phyloP scores from a whole-genome alignment of 2,329 filamentous ascomycete species.

The Penicillium expansum region DNA sequence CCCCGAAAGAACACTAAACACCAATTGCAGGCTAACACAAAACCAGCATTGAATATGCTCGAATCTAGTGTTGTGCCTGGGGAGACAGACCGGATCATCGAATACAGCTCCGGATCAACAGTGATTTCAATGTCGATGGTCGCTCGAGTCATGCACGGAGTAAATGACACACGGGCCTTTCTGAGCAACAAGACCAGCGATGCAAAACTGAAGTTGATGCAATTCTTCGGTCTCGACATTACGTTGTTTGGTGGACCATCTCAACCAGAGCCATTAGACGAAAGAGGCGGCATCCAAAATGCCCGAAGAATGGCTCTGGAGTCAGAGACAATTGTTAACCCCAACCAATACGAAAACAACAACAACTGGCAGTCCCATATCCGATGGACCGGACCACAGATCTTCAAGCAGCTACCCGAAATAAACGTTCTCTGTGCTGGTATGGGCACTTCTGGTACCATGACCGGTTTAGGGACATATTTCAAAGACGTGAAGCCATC shows the following conservation, averaged over 20 bases:
- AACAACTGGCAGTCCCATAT: conserved; percentile 47
- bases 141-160: conserved; percentile 51
- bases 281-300: conserved; percentile 53
- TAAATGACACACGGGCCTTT: conserved; percentile 54
- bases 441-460: conserved; percentile 56
- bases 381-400: conserved; percentile 60
- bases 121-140: conserved; percentile 60
- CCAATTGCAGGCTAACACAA: not conserved
- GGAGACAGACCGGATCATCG: conserved; percentile 54
- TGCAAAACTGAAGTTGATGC: conserved; percentile 55
- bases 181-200: conserved; percentile 59
- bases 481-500: conserved; percentile 50
- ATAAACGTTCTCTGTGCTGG: conserved; percentile 57
- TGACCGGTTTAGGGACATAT: conserved; percentile 52
- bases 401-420: conserved; percentile 55
- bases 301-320: conserved; percentile 46
- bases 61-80: conserved; percentile 42
- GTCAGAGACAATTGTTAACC: conserved; percentile 49
- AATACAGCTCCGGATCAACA: conserved; percentile 62
- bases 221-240: conserved; percentile 59
- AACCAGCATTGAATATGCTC: conserved; percentile 52
- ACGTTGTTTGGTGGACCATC: conserved; percentile 59
- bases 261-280: conserved; percentile 55
- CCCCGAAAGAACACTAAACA: not conserved
- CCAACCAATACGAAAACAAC: conserved; percentile 58